phyloP scores from a whole-genome alignment of 140 eudicot genomes.

The Bidens hawaiensis region DNA sequence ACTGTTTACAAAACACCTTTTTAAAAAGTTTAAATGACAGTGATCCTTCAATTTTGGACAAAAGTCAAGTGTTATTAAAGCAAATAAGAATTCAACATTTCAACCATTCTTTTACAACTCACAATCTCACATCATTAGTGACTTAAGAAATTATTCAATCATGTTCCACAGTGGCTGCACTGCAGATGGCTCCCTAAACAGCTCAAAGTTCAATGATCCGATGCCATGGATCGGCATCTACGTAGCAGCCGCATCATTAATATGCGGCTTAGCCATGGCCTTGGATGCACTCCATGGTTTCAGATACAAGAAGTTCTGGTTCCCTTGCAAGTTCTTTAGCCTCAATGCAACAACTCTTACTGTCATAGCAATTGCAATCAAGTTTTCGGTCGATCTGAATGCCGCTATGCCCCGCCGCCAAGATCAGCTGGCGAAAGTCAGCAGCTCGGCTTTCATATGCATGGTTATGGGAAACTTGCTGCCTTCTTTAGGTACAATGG shows the following conservation, averaged over 20 bases:
- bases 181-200: constrained; percentile 40
- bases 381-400: constrained; percentile 61
- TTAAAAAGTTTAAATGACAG: no score
- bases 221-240: constrained; percentile 84
- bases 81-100: neutral
- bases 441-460: constrained; percentile 57
- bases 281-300: constrained; percentile 49
- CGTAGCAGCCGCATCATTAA: constrained; percentile 58
- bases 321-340: constrained; percentile 62
- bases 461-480: constrained; percentile 58
- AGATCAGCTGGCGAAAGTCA: constrained; percentile 65
- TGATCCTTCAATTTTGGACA: no score
- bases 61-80: neutral
- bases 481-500: constrained; percentile 70
- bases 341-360: constrained; percentile 69
- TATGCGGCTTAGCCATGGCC: constrained; percentile 56
- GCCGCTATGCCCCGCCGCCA: constrained; percentile 73
- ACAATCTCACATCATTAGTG: neutral
- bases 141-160: constrained; percentile 4
- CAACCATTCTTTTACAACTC: constrained; percentile 16
- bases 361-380: constrained; percentile 48
- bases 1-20: no score
- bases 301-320: constrained; percentile 60
- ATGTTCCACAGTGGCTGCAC: constrained; percentile 51
- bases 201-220: constrained; percentile 57